Conservation (phyloP, 495 filamentous ascomycete genomes). For the Tuber umbilicatum region DNA sequence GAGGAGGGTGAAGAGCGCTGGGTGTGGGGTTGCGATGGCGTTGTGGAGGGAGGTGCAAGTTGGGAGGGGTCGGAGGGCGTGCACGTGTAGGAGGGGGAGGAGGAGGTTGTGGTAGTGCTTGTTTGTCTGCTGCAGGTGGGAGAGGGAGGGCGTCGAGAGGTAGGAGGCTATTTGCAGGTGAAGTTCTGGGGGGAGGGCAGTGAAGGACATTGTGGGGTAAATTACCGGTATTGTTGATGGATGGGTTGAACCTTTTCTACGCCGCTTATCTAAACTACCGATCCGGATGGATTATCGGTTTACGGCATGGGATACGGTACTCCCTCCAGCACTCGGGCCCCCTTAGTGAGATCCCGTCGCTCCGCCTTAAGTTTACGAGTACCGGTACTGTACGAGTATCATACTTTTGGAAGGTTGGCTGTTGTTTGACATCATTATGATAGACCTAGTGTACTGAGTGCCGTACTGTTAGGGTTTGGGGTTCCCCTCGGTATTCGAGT, state of each 20-base stretch:
- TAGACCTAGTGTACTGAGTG: too few relatives aligned
- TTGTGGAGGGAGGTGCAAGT: not conserved
- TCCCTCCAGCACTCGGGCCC: too few relatives aligned
- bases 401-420: not conserved
- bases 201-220: not conserved
- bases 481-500: not conserved
- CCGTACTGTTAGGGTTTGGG: not conserved
- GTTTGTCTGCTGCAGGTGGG: not conserved
- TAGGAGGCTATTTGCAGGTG: conserved; percentile 1
- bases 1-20: not conserved
- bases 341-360: too few relatives aligned
- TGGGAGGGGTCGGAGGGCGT: not conserved
- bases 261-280: too few relatives aligned
- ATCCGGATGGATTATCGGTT: too few relatives aligned
- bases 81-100: not conserved
- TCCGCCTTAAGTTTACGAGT: too few relatives aligned
- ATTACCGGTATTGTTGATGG: not conserved
- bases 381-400: not conserved
- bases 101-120: not conserved
- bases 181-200: conserved; percentile 2
- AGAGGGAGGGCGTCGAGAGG: conserved; percentile 1
- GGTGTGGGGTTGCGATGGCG: not conserved
- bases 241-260: too few relatives aligned
- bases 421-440: too few relatives aligned
- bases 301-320: too few relatives aligned